Evolutionary conservation across 495 filamentous ascomycete genomes (phyloP).

Genomic region (Hypoxylon fuscum): DNA sequence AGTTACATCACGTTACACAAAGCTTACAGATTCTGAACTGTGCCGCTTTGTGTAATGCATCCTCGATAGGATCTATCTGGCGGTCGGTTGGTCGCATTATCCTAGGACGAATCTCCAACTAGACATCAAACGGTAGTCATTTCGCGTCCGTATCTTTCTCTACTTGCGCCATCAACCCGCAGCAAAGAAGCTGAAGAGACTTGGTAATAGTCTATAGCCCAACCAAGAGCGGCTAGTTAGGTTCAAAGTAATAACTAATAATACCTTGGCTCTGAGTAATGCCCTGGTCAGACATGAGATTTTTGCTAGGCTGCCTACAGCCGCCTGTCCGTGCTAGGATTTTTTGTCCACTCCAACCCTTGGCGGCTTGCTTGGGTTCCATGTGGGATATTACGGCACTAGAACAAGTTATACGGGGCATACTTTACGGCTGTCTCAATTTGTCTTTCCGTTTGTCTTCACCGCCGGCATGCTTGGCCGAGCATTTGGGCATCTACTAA

Average conservation of each 20-base stretch:
- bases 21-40: conserved; percentile 18
- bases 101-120: conserved; percentile 6
- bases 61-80: conserved; percentile 19
- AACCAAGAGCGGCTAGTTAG: conserved; percentile 2
- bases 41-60: conserved; percentile 22
- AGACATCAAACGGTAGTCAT: conserved; percentile 6
- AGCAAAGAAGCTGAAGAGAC: background rate
- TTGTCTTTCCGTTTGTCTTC: conserved; percentile 5
- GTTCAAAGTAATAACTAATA: no score
- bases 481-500: no score
- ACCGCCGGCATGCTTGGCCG: conserved; percentile 21
- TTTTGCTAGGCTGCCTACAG: background rate
- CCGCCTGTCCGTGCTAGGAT: background rate
- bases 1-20: conserved; percentile 33
- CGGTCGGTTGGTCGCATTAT: conserved; percentile 23
- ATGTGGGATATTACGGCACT: conserved; percentile 15
- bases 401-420: background rate
- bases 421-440: background rate
- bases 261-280: background rate
- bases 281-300: conserved; percentile 11
- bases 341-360: conserved; percentile 7
- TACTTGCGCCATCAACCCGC: conserved; percentile 23
- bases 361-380: conserved; percentile 3
- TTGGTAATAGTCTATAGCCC: conserved; percentile 1
- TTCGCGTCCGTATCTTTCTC: background rate